A percentile compares a stretch with the other conserved stretches of the same genome.
Evolutionary conservation across 225 moss, liverwort and hornwort species (phyloP).

Genomic region (Pleurozium schreberi): DNA sequence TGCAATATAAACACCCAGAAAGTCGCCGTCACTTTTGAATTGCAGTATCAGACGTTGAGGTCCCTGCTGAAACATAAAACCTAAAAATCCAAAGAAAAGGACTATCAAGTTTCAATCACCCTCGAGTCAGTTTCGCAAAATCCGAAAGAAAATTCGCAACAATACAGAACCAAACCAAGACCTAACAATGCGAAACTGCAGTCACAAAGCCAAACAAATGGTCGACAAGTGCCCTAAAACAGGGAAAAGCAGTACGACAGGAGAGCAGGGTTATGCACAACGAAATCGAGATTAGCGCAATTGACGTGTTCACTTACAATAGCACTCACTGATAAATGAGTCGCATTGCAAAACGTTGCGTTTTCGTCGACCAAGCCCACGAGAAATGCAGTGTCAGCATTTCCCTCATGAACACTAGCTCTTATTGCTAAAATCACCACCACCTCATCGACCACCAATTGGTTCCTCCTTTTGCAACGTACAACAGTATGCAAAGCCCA

Average conservation of each 20-base stretch:
- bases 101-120: neutral
- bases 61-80: neutral
- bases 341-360: neutral
- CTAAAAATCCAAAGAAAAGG: neutral
- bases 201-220: no score
- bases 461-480: neutral
- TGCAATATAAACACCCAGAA: neutral
- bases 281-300: neutral
- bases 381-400: neutral
- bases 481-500: neutral
- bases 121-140: no score
- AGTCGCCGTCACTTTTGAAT: neutral
- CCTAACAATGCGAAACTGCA: neutral
- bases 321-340: neutral
- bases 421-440: neutral
- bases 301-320: neutral
- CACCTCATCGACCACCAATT: neutral
- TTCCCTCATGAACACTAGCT: neutral
- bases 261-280: neutral
- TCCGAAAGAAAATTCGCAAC: neutral
- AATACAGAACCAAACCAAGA: neutral
- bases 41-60: neutral
- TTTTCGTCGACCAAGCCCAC: neutral
- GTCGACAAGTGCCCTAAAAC: neutral
- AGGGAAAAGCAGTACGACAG: neutral